Percentiles rank a stretch among this genome's conserved stretches.
phyloP scores from a whole-genome alignment of 805 yeast species.

The Debaryomyces maramus region DNA sequence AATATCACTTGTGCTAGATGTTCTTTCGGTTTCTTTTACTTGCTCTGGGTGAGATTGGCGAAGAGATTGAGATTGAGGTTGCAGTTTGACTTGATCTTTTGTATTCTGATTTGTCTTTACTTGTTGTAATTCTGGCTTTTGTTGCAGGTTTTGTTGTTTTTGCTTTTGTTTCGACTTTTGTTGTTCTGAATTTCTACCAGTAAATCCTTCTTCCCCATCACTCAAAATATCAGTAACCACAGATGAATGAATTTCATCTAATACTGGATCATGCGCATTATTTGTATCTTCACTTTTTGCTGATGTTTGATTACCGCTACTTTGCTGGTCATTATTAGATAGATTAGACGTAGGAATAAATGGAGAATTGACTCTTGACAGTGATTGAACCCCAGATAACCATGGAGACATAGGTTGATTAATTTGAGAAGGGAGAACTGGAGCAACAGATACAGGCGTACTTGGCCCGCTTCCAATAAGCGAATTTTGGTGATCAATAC shows the following conservation, averaged over 20 bases:
- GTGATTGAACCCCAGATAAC: conserved; percentile 32
- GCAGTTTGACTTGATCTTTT: background rate
- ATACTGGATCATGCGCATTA: conserved; percentile 28
- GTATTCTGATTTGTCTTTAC: background rate
- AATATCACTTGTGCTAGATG: background rate
- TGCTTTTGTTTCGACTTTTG: conserved; percentile 6
- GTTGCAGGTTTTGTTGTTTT: conserved; percentile 10
- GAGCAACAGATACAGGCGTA: conserved; percentile 27
- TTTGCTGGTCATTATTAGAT: conserved; percentile 2
- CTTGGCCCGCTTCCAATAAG: conserved; percentile 26
- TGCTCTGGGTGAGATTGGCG: too few species aligned
- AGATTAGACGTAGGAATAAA: conserved; percentile 28
- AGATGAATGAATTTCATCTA: conserved; percentile 38
- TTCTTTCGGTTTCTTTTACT: background rate
- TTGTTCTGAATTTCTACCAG: conserved; percentile 5
- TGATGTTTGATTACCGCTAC: background rate
- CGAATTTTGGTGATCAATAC: conserved; percentile 23
- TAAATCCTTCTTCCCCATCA: conserved; percentile 20
- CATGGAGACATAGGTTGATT: conserved; percentile 44
- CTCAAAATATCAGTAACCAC: conserved; percentile 43
- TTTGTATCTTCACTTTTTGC: conserved; percentile 3
- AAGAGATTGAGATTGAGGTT: conserved; percentile 1
- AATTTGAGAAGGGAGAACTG: conserved; percentile 21
- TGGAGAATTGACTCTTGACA: conserved; percentile 42
- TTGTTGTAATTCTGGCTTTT: conserved; percentile 9